Evolutionary conservation across 352 stramenopile species (phyloP), one percentile per base, ranked within the genome.

Genomic region (Halophytophthora batemanensis): DNA sequence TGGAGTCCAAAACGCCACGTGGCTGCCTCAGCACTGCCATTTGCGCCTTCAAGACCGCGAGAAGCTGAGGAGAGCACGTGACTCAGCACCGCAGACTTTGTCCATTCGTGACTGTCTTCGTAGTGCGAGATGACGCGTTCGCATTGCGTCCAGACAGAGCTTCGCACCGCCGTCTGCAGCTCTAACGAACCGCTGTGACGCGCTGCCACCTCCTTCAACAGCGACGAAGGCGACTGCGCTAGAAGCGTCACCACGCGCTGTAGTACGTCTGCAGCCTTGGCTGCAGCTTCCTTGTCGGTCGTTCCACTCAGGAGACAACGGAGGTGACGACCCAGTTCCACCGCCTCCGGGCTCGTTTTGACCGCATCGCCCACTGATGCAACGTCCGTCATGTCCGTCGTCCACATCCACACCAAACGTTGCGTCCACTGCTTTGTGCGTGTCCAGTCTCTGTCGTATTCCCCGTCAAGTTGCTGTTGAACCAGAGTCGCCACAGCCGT

Each of bases 1-100:
- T 66, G 65, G 17, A 86, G 60, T 7, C 76, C 81, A 56, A 91
- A 87, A 36, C 57, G 18, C 53, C 54, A 66, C 11, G 45, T 46
- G 29, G 31, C 23, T 36, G 6, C 12, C 15, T 38, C 51, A 31
- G 38, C 14, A 38, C 44, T 41, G 17, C 8, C 38, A 6, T 44
- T 13, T 6, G 38, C 15, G 45, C 17, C 48, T 13, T 19, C 17
- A 18, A 41, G 22, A 17, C 17, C 41, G 15, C 35, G 23, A 45
- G 12, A 10, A 61, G 40, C 40, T 62, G 28, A 12, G 35, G 42
- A 4, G 23, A 77, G 36, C 13, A 77, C 40, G 39, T 74, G 44
- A 33, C 63, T 74, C 12, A 87, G 31, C 2, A 87, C 21, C n/a
- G 74, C 77, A 50, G 71, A 71, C 29, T 63, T 61, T 18, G 40